Evolutionary conservation across 495 filamentous ascomycete species (phyloP).

Genomic region (Daldinia loculata): DNA sequence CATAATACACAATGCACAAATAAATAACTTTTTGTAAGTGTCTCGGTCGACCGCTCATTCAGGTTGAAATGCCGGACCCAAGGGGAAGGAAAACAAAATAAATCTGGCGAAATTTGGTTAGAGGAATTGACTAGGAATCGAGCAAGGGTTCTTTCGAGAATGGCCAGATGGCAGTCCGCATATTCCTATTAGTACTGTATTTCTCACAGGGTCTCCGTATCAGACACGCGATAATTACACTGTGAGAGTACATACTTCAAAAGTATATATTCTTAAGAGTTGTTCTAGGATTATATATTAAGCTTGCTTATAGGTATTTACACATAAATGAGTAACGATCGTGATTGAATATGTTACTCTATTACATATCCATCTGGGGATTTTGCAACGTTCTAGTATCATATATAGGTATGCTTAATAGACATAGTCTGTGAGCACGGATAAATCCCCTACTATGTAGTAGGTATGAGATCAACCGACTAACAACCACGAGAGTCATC

Average conservation of each 20-base stretch:
- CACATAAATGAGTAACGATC: not conserved
- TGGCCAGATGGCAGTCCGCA: conserved; percentile 4
- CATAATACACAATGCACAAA: not conserved
- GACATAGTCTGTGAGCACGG: not conserved
- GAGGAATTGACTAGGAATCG: not conserved
- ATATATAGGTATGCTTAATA: not conserved
- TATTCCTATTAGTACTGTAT: conserved; percentile 12
- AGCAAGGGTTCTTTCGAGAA: conserved; percentile 4
- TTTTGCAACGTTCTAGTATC: not conserved
- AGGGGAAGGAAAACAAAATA: conserved; percentile 3
- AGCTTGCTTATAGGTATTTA: not conserved
- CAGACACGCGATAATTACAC: not conserved
- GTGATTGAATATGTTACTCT: not conserved
- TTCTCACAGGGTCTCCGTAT: not conserved
- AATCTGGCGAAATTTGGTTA: conserved; percentile 3
- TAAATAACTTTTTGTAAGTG: not conserved
- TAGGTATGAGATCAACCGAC: not conserved
- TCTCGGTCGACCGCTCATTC: conserved; percentile 2
- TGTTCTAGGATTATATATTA: not conserved
- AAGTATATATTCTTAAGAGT: not conserved
- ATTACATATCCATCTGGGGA: not conserved
- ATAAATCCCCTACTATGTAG: not conserved
- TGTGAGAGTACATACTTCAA: not conserved
- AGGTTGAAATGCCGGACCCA: not conserved
- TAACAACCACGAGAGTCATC: not conserved